Evolutionary conservation across 1,284 basidiomycete species (phyloP).

Genomic region (Puccinia novopanici): DNA sequence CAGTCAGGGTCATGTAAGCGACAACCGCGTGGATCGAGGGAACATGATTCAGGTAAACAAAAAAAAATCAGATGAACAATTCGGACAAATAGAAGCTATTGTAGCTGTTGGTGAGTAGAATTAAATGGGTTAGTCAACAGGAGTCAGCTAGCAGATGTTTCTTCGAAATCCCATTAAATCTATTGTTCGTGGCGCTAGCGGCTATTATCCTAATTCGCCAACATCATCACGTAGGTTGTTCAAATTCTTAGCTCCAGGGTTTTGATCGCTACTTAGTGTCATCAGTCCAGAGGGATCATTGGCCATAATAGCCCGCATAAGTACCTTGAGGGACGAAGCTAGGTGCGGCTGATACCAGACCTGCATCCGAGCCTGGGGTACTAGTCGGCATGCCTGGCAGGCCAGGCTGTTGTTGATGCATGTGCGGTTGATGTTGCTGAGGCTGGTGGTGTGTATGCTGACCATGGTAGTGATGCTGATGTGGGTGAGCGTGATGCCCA

Average conservation of each 20-base stretch:
- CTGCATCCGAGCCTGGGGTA: slow-evolving; percentile 4
- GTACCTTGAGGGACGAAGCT: slow-evolving; percentile 42
- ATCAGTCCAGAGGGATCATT: slow-evolving; percentile 7
- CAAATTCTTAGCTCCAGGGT: background rate
- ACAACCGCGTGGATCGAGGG: slow-evolving; percentile 8
- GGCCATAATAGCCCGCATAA: slow-evolving; percentile 48
- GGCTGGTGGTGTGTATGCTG: slow-evolving; percentile 36
- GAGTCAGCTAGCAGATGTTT: background rate
- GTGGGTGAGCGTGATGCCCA: slow-evolving; percentile 19
- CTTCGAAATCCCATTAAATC: slow-evolving; percentile 15
- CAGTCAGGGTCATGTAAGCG: slow-evolving; percentile 29
- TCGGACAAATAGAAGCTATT: slow-evolving; percentile 21
- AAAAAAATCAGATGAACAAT: slow-evolving; percentile 40
- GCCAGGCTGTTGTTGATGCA: slow-evolving; percentile 34
- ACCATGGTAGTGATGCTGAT: slow-evolving; percentile 40
- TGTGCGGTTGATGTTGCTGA: slow-evolving; percentile 41
- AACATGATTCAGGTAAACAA: slow-evolving; percentile 28
- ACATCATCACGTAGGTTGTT: background rate
- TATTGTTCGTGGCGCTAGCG: background rate
- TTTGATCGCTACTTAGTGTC: slow-evolving; percentile 9
- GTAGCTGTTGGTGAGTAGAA: slow-evolving; percentile 19
- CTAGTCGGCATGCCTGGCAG: slow-evolving; percentile 16
- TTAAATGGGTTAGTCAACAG: slow-evolving; percentile 19
- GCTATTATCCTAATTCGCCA: background rate
- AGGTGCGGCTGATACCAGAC: slow-evolving; percentile 33